A percentile compares a stretch with the other conserved stretches of the same genome.
These are phyloP conservation scores for Lantana camara DNA, from an alignment of 257 asterid genomes.

Conservation along the genomic window DNA sequence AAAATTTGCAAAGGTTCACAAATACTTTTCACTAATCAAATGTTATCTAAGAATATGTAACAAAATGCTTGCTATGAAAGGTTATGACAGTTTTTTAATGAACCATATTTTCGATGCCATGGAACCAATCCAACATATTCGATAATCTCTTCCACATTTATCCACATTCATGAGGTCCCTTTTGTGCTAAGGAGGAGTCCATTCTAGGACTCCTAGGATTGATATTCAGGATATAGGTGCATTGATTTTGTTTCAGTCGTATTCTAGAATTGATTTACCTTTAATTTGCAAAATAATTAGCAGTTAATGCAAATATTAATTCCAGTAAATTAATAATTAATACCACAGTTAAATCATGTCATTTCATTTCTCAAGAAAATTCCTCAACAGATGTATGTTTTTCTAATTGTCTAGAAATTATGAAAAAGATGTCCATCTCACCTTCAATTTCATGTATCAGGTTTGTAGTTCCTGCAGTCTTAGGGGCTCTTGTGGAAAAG, in stretches of 20 bases:
- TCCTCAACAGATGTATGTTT: not conserved
- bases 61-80: not conserved
- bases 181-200: not conserved
- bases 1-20: not conserved
- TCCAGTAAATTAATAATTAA: not conserved
- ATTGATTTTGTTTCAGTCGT: not conserved
- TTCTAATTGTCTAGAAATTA: conserved; percentile 1
- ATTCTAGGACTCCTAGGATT: too few species aligned
- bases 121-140: not conserved
- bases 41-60: not conserved
- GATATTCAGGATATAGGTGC: too few species aligned
- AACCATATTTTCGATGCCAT: not conserved
- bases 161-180: not conserved
- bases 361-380: not conserved
- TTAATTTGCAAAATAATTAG: not conserved
- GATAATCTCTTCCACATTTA: not conserved
- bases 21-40: not conserved
- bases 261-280: not conserved
- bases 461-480: conserved; percentile 95
- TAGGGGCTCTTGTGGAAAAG: conserved; percentile 91
- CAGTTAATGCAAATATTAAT: not conserved
- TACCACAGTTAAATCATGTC: not conserved
- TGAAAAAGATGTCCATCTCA: not conserved
- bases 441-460: conserved; percentile 47
- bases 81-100: not conserved